Evolutionary conservation across 768 basidiomycete genomes (phyloP), one percentile per base, ranked within the genome.

Genomic region (Russula ochroleuca): DNA sequence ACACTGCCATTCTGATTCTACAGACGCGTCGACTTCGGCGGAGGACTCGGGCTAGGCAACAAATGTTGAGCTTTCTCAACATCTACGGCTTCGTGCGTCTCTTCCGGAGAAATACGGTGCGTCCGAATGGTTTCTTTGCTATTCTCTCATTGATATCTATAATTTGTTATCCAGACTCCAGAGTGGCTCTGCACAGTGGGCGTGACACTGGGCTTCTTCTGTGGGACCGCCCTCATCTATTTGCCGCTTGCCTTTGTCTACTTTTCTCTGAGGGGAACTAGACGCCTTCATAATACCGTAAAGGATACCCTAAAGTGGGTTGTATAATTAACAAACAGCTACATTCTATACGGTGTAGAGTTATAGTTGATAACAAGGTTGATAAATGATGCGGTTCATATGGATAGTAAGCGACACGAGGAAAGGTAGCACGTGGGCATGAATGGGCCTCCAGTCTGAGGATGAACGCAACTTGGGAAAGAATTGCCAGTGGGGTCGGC

Each of bases 171-270:
- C 9, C 21, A 64, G 63, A 54, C 1, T 41, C 9, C 21, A 64
- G 63, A 54, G 40, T 60, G 63, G 63, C 33, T 41, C 19, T 58
- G 63, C 28, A 31, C 52, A 5, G 17, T 50, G 8, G 63, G 58
- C 6, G 10, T 40, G 8, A 64, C 38, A 13, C n/a, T 64, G 23
- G 63, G 63, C 2, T 60, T 64, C 23, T 55, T 55, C 31, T 60
- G 38, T 5, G 63, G 63, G 2, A 59, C 49, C 5, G 47, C 52
- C 5, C 31, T 64, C n/a, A 47, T 64, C 23, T 64, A 38, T n/a
- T 60, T 31, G 8, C 63, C 63, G 1, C 63, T 64, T 8, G 23
- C 37, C 47, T 9, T 43, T 2, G 31, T 45, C 4, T 64, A 55
- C n/a, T 35, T 41, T 13, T 52, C 52, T 53, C 10, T 19, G 11